phyloP scores from a whole-genome alignment of 306 rosid genomes.

The Quercus mongolica region DNA sequence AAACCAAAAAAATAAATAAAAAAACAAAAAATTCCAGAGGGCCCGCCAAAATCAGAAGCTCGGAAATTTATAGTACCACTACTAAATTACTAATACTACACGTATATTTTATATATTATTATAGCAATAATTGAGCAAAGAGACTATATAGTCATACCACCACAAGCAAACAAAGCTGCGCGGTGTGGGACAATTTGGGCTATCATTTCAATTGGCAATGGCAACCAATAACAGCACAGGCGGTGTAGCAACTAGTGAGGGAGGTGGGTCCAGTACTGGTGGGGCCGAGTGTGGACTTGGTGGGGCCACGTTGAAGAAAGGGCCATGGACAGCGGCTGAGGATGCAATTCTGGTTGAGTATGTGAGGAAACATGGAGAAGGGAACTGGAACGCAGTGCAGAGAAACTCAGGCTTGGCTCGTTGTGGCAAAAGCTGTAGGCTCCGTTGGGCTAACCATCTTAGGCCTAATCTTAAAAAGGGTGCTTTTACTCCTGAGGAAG shows the following conservation, averaged over 20 bases:
- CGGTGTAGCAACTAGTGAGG: slow-evolving; percentile 14
- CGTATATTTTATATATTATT: too few species aligned
- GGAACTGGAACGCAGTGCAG: slow-evolving; percentile 86
- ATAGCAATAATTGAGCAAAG: neutral
- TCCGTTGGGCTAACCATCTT: slow-evolving; percentile 92
- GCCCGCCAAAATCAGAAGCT: neutral
- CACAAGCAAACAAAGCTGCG: too few species aligned
- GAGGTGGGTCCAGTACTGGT: slow-evolving; percentile 15
- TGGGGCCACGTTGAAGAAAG: slow-evolving; percentile 50
- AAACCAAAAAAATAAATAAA: neutral
- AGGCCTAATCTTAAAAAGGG: slow-evolving; percentile 86
- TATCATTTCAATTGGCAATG: neutral
- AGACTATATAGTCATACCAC: too few species aligned
- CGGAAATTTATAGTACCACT: neutral
- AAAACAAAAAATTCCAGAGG: neutral
- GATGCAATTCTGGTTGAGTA: slow-evolving; percentile 70
- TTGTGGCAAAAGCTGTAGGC: slow-evolving; percentile 93
- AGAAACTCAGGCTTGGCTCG: slow-evolving; percentile 66
- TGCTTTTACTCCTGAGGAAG: slow-evolving; percentile 67
- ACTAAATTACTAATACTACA: too few species aligned
- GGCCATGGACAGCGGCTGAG: slow-evolving; percentile 87
- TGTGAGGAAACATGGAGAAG: slow-evolving; percentile 82
- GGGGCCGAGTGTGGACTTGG: slow-evolving; percentile 12
- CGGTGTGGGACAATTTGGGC: neutral
- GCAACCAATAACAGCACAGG: slow-evolving; percentile 3